phyloP scores from a whole-genome alignment of 306 rosid species.

The Cicer bijugum region DNA sequence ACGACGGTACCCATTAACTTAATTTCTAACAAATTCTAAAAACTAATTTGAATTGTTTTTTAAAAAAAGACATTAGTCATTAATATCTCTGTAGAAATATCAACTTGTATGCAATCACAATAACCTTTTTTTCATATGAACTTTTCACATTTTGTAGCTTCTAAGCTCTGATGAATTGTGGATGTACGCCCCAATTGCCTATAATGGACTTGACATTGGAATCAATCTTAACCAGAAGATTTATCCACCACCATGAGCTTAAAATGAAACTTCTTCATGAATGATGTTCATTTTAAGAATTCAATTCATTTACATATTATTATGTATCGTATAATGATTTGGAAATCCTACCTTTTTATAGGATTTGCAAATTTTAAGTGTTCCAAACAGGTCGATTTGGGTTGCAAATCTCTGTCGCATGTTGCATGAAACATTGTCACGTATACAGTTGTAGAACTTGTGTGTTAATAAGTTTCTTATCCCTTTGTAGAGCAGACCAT shows the following conservation, averaged over 20 bases:
- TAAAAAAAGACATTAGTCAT: too few relatives aligned
- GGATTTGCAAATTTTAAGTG: conserved; percentile 27
- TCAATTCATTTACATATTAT: conserved; percentile 18
- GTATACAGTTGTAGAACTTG: conserved; percentile 14
- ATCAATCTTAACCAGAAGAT: conserved; percentile 54
- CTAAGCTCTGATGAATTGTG: conserved; percentile 86
- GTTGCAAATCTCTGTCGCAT: neutral
- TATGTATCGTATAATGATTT: conserved; percentile 18
- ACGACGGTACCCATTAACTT: too few relatives aligned
- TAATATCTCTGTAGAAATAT: neutral
- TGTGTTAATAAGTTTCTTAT: neutral
- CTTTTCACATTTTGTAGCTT: conserved; percentile 55
- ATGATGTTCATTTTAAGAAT: conserved; percentile 6
- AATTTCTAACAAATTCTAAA: too few relatives aligned
- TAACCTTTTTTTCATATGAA: neutral
- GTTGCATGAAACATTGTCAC: conserved; percentile 4
- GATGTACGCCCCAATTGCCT: conserved; percentile 94
- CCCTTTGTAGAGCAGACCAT: conserved; percentile 8
- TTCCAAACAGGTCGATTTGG: neutral
- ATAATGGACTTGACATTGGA: conserved; percentile 84
- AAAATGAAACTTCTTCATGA: conserved; percentile 13
- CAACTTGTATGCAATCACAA: neutral
- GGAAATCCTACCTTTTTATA: conserved; percentile 32
- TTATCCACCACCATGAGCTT: conserved; percentile 54
- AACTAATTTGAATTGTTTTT: too few relatives aligned